A percentile compares a stretch with the other conserved stretches of the same genome.
These are phyloP conservation scores for Oleoguttula mirabilis DNA, from an alignment of 495 filamentous ascomycete species.

Conservation along the genomic window DNA sequence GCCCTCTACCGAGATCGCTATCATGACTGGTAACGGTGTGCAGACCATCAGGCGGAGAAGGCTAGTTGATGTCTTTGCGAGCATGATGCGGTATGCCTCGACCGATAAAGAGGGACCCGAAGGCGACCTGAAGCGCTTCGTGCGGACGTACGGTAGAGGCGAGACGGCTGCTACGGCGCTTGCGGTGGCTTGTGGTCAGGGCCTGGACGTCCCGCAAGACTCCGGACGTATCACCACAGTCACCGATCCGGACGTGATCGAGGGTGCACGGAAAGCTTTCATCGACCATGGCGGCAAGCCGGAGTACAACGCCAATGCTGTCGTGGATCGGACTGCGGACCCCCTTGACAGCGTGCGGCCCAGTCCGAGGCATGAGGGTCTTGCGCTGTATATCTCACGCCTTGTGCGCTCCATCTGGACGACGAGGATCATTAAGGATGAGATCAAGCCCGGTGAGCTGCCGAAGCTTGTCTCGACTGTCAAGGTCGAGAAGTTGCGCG, in stretches of 20 bases:
- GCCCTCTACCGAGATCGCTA: slow-evolving; percentile 65
- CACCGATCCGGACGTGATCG: slow-evolving; percentile 70
- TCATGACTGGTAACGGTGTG: slow-evolving; percentile 81
- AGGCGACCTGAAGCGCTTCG: slow-evolving; percentile 67
- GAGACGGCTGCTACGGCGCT: slow-evolving; percentile 84
- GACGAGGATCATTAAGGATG: slow-evolving; percentile 44
- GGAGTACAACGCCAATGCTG: slow-evolving; percentile 56
- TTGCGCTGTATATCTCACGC: slow-evolving; percentile 75
- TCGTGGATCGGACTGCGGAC: slow-evolving; percentile 47
- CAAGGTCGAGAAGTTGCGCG: slow-evolving; percentile 48
- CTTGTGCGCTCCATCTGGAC: slow-evolving; percentile 82
- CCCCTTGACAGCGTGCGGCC: slow-evolving; percentile 69
- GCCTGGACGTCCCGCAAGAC: slow-evolving; percentile 60
- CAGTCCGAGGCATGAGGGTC: slow-evolving; percentile 77
- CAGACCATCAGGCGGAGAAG: slow-evolving; percentile 71
- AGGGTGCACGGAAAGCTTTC: slow-evolving; percentile 72
- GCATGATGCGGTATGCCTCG: slow-evolving; percentile 55
- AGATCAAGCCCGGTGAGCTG: slow-evolving; percentile 45
- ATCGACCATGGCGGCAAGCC: slow-evolving; percentile 83
- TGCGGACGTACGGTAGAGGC: slow-evolving; percentile 65
- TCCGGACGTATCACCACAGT: slow-evolving; percentile 49
- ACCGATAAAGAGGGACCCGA: slow-evolving; percentile 65
- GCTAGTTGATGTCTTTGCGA: slow-evolving; percentile 85
- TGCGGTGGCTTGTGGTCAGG: slow-evolving; percentile 92
- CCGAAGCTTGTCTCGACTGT: slow-evolving; percentile 42